Evolutionary conservation across 2,329 filamentous ascomycete species (phyloP).

Genomic region (Colletotrichum sp.): DNA sequence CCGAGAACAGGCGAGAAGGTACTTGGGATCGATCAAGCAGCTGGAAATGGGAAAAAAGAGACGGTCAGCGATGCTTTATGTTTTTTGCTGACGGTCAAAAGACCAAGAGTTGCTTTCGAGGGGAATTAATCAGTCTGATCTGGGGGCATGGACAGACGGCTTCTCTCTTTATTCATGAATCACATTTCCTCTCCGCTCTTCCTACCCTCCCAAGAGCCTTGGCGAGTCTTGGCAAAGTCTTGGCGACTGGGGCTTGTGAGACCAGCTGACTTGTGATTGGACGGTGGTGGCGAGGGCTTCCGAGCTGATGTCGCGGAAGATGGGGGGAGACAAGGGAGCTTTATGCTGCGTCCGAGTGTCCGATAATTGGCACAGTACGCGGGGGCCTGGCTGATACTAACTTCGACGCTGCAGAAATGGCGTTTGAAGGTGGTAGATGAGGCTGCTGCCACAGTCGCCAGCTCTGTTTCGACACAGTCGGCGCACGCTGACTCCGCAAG

Average conservation of each 20-base stretch:
- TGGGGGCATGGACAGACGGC: constrained; percentile 15
- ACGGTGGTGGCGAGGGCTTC: constrained; percentile 5
- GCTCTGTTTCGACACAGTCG: not conserved
- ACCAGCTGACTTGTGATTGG: constrained; percentile 6
- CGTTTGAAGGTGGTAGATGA: not conserved
- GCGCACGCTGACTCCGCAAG: not conserved
- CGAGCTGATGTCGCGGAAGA: constrained; percentile 16
- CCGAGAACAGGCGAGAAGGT: constrained; percentile 3
- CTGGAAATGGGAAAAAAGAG: not conserved
- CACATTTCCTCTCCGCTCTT: constrained; percentile 22
- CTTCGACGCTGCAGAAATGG: not conserved
- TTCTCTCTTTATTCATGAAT: constrained; percentile 21
- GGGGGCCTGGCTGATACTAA: not conserved
- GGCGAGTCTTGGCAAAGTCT: constrained; percentile 19
- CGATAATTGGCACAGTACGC: not conserved
- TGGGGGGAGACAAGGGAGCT: not conserved
- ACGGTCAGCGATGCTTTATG: constrained; percentile 19
- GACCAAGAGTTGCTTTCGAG: not conserved
- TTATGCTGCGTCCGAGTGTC: not conserved
- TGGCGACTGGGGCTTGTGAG: constrained; percentile 14
- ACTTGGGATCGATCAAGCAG: not conserved
- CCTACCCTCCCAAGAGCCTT: constrained; percentile 17
- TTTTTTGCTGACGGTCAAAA: constrained; percentile 7
- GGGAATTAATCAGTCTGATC: not conserved
- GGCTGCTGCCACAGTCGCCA: not conserved